These are phyloP conservation scores for Durusdinium trenchii DNA, from an alignment of 73 alveolate genomes.

Conservation along the genomic window DNA sequence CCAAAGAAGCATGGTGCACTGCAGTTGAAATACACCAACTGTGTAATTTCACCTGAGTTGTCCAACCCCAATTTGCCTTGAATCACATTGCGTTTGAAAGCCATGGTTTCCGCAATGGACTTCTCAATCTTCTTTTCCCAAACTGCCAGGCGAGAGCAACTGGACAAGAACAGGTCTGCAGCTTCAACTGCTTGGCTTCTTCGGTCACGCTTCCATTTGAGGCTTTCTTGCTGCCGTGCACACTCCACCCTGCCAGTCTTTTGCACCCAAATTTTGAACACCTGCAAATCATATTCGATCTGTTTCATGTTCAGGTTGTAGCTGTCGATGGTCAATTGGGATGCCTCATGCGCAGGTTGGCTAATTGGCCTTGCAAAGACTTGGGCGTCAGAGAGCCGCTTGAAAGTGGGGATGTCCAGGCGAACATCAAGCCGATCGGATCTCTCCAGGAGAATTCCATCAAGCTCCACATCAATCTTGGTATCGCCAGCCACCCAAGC, in stretches of 20 bases:
- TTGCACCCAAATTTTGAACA: background rate
- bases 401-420: background rate
- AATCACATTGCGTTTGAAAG: background rate
- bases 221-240: background rate
- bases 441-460: background rate
- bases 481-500: background rate
- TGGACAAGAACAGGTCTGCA: background rate
- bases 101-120: background rate
- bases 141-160: background rate
- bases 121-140: conserved; percentile 5
- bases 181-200: background rate
- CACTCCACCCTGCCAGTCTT: background rate
- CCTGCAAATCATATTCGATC: background rate
- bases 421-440: background rate
- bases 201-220: background rate
- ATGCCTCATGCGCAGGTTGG: background rate
- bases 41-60: background rate
- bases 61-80: background rate
- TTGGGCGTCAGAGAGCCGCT: background rate
- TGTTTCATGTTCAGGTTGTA: background rate
- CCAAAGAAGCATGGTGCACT: background rate
- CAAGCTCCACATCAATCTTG: background rate
- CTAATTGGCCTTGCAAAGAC: background rate
- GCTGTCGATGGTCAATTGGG: background rate
- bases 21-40: background rate